Evolutionary conservation across 2,329 filamentous ascomycete species (phyloP).

Genomic region (Fusarium sp.): DNA sequence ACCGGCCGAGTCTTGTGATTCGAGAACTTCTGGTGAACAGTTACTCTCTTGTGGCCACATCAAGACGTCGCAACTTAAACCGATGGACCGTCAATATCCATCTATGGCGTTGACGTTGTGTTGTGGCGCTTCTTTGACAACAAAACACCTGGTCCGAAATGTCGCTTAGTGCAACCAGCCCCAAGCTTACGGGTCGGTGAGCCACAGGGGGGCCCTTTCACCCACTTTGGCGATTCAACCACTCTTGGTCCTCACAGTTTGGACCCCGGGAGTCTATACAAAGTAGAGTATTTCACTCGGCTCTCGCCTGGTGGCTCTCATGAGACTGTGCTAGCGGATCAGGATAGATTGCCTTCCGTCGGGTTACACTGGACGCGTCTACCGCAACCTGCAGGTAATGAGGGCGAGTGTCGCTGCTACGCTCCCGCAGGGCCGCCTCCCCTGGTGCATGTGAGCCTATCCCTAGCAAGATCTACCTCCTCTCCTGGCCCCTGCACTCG

Average conservation of each 20-base stretch:
- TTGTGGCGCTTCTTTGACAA: slow-evolving; percentile 10
- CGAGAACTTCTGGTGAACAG: not conserved
- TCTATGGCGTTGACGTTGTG: not conserved
- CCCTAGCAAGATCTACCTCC: slow-evolving; percentile 39
- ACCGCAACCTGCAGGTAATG: not conserved
- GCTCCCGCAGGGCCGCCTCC: slow-evolving; percentile 11
- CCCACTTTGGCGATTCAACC: not conserved
- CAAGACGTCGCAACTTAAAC: slow-evolving; percentile 8
- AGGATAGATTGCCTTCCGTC: slow-evolving; percentile 9
- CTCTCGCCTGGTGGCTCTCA: not conserved
- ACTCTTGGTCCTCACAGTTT: slow-evolving; percentile 16
- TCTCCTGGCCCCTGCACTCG: slow-evolving; percentile 12
- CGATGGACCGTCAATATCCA: slow-evolving; percentile 9
- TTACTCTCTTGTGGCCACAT: not conserved
- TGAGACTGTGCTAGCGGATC: slow-evolving; percentile 9
- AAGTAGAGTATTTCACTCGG: slow-evolving; percentile 10
- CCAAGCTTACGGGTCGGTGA: slow-evolving; percentile 16
- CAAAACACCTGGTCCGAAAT: not conserved
- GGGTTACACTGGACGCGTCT: slow-evolving; percentile 9
- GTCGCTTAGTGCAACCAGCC: slow-evolving; percentile 6
- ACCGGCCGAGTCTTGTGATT: slow-evolving; percentile 5
- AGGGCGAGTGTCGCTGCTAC: slow-evolving; percentile 3
- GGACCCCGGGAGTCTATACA: slow-evolving; percentile 15
- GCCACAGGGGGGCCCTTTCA: not conserved
- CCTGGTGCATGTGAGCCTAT: slow-evolving; percentile 12